phyloP scores from a whole-genome alignment of 257 asterid species.

The Scutellaria minor region DNA sequence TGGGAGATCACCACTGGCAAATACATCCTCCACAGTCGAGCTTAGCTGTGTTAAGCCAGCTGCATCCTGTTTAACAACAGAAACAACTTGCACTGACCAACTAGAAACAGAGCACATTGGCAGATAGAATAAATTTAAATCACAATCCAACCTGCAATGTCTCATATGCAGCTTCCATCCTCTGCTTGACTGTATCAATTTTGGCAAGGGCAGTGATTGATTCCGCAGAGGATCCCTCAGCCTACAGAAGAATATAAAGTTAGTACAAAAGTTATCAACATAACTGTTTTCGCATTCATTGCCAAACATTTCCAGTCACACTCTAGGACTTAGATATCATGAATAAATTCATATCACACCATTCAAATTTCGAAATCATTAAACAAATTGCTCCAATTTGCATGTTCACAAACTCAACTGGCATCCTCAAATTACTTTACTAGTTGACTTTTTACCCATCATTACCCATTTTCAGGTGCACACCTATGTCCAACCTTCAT shows the following conservation, averaged over 20 bases:
- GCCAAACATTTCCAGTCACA: background rate
- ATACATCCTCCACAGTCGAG: conserved; percentile 98
- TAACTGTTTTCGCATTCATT: conserved; percentile 5
- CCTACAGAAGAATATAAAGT: conserved; percentile 50
- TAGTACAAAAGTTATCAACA: background rate
- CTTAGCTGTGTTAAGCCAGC: conserved; percentile 97
- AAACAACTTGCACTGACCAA: conserved; percentile 33
- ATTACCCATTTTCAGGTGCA: background rate
- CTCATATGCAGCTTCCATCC: conserved; percentile 98
- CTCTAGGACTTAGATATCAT: conserved; percentile 3
- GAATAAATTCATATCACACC: background rate
- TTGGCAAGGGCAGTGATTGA: conserved; percentile 86
- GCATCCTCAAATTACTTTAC: conserved; percentile 20
- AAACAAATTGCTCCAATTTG: conserved; percentile 16
- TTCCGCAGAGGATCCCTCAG: conserved; percentile 97
- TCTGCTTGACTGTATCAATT: conserved; percentile 91
- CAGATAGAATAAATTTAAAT: conserved; percentile 22
- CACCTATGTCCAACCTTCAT: background rate
- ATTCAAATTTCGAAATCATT: conserved; percentile 2
- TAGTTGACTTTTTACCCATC: conserved; percentile 2
- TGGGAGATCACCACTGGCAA: conserved; percentile 97
- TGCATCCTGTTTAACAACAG: conserved; percentile 71
- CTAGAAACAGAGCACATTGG: conserved; percentile 21
- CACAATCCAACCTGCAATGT: conserved; percentile 77
- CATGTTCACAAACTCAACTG: conserved; percentile 27